Percentiles rank a stretch among this genome's conserved stretches.
Evolutionary conservation across 257 asterid species (phyloP).

Genomic region (Scutellaria baicalensis): DNA sequence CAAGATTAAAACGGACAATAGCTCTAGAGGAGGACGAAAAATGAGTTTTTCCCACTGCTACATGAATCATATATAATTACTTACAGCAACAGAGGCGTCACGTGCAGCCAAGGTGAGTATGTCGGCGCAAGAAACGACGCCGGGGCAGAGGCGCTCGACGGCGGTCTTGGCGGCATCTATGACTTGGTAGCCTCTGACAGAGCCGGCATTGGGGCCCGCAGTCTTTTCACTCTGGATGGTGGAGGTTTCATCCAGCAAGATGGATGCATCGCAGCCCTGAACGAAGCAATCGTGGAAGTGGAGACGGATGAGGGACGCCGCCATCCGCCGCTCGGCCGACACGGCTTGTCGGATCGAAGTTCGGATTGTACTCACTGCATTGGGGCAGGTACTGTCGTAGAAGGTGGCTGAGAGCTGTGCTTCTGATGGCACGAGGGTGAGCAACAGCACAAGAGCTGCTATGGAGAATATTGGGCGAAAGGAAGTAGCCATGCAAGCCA

Average conservation of each 20-base stretch:
- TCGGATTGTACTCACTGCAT: conserved; percentile 18
- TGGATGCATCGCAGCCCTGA: conserved; percentile 40
- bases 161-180: conserved; percentile 30
- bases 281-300: conserved; percentile 52
- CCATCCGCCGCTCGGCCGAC: conserved; percentile 34
- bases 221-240: conserved; percentile 28
- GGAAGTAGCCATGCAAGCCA: no score
- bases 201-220: conserved; percentile 21
- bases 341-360: conserved; percentile 25
- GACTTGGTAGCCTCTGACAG: conserved; percentile 36
- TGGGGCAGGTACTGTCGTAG: conserved; percentile 26
- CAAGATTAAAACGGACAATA: no score
- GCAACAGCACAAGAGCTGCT: not conserved
- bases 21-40: no score
- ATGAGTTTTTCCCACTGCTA: no score
- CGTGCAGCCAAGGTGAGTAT: conserved; percentile 37
- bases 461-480: not conserved
- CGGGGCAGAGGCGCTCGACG: conserved; percentile 35
- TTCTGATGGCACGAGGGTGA: conserved; percentile 1
- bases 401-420: conserved; percentile 40
- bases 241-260: conserved; percentile 30
- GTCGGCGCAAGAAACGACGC: conserved; percentile 46
- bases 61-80: not conserved
- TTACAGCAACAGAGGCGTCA: conserved; percentile 35
- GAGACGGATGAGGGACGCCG: conserved; percentile 41